Conservation (phyloP, 2,329 filamentous ascomycete species). For the Alternaria sp. region DNA sequence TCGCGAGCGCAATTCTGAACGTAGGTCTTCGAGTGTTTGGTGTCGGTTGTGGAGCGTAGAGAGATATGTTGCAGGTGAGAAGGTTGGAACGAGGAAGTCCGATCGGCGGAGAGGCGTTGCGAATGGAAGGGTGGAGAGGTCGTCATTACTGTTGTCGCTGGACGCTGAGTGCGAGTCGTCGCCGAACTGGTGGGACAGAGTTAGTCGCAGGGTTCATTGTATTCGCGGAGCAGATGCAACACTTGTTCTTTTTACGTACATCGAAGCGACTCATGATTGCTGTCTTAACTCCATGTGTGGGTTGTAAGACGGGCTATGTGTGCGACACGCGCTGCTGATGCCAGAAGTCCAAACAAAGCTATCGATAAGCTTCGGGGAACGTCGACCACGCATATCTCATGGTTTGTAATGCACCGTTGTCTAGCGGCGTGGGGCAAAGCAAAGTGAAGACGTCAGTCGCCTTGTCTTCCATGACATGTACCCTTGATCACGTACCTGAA, state of each 20-base stretch:
- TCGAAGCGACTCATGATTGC: constrained; percentile 60
- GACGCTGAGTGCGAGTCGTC: constrained; percentile 24
- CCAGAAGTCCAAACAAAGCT: constrained; percentile 23
- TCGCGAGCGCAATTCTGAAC: constrained; percentile 82
- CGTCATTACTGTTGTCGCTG: constrained; percentile 49
- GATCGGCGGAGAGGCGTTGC: constrained; percentile 81
- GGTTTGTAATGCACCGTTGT: constrained; percentile 17
- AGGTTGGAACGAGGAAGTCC: constrained; percentile 79
- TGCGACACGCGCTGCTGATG: constrained; percentile 2
- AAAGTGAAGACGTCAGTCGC: constrained; percentile 14
- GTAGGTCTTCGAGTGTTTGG: constrained; percentile 93
- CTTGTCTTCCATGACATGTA: constrained; percentile 2
- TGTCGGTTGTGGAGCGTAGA: constrained; percentile 84
- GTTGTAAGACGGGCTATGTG: neutral
- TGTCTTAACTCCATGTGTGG: constrained; percentile 20
- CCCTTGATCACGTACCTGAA: constrained; percentile 1
- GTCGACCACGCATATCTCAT: constrained; percentile 2
- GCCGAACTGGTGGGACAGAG: constrained; percentile 12
- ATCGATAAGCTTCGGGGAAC: constrained; percentile 41
- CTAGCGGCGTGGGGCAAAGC: constrained; percentile 19
- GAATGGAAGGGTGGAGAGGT: constrained; percentile 77
- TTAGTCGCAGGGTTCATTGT: neutral
- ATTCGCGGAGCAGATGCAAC: neutral
- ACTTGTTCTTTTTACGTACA: constrained; percentile 40
- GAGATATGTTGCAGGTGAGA: constrained; percentile 84